These are phyloP conservation scores for barley (Hordeum vulgare) DNA, from an alignment of 176 grass and related monocot genomes.

Conservation along the genomic window MorexV3_pseudomolecules_assembly NC_058518.1:360821713-360822212, in stretches of 20 bases:
- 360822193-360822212: slow-evolving; percentile 2
- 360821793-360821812: slow-evolving; percentile 53
- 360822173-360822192: slow-evolving; percentile 19
- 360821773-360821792: slow-evolving; percentile 90
- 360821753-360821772: slow-evolving; percentile 86
- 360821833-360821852: slow-evolving; percentile 45
- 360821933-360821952: slow-evolving; percentile 58
- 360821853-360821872: slow-evolving; percentile 51
- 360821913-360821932: slow-evolving; percentile 58
- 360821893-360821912: slow-evolving; percentile 82
- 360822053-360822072: slow-evolving; percentile 37
- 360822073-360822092: slow-evolving; percentile 43
- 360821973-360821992: slow-evolving; percentile 22
- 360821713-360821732: slow-evolving; percentile 35
- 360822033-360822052: slow-evolving; percentile 50
- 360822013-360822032: slow-evolving; percentile 35
- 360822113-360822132: slow-evolving; percentile 41
- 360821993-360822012: slow-evolving; percentile 9
- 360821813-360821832: slow-evolving; percentile 40
- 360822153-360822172: slow-evolving; percentile 44
- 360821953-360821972: slow-evolving; percentile 52
- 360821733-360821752: slow-evolving; percentile 57
- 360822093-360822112: slow-evolving; percentile 58
- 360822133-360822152: slow-evolving; percentile 49
- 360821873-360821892: slow-evolving; percentile 71